These are phyloP conservation scores for Fusarium coicis DNA, from an alignment of 2,329 filamentous ascomycete species.

Conservation along the genomic window DNA sequence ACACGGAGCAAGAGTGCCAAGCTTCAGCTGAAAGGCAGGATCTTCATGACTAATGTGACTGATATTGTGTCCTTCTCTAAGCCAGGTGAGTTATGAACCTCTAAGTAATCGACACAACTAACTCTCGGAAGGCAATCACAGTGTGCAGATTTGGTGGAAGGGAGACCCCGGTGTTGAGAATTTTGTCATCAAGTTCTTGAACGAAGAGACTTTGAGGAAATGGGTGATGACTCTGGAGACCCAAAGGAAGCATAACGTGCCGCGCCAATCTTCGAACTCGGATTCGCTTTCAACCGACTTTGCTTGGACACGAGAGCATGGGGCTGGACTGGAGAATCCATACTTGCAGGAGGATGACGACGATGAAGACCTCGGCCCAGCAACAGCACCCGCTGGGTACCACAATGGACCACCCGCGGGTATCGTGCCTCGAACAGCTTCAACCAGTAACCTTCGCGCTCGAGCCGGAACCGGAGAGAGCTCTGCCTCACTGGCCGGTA, in stretches of 20 bases:
- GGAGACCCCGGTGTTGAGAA: constrained; percentile 95
- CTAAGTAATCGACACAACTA: constrained; percentile 28
- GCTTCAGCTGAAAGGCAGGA: constrained; percentile 93
- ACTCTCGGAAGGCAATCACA: constrained; percentile 78
- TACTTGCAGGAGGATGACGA: constrained; percentile 73
- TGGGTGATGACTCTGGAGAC: constrained; percentile 85
- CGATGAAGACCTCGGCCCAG: constrained; percentile 63
- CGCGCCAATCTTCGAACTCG: constrained; percentile 58
- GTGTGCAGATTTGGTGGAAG: constrained; percentile 98
- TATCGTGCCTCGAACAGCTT: constrained; percentile 59
- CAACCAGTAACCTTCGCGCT: constrained; percentile 78
- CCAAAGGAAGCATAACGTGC: constrained; percentile 73
- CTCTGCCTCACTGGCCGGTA: constrained; percentile 65
- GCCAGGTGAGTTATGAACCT: constrained; percentile 71
- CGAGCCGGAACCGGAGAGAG: constrained; percentile 82
- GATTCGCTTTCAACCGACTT: constrained; percentile 76
- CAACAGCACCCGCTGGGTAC: constrained; percentile 51
- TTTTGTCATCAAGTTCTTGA: constrained; percentile 92
- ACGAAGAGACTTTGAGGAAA: constrained; percentile 92
- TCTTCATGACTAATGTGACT: constrained; percentile 99
- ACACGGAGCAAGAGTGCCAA: constrained; percentile 75
- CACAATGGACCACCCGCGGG: constrained; percentile 44
- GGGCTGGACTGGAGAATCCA: constrained; percentile 79
- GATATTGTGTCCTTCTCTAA: constrained; percentile 90
- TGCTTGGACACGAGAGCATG: constrained; percentile 78